Evolutionary conservation across 2,329 filamentous ascomycete genomes (phyloP), one percentile per base, ranked within the genome.

Genomic region (Penicillium sp.): DNA sequence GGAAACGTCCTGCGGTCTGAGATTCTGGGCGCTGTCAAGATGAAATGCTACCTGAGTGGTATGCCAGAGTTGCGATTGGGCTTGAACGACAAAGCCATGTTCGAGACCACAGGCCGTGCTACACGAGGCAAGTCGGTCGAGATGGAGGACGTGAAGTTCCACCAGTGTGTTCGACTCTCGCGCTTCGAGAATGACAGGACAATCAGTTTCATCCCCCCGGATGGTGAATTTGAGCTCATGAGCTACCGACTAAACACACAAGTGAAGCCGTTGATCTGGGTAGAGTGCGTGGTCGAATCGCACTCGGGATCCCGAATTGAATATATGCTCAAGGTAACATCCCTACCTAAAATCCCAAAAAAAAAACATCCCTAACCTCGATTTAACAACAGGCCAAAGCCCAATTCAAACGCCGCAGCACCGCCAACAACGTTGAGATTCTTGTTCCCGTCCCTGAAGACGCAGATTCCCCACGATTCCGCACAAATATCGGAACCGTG

Each of bases 111-210:
- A 0, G 94, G 94, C 28, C 84, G 94, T 59, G 91, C 93, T 16
- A 97, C 93, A 38, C 82, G 94, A 68, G 94, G 94, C 58, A 99
- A 99, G 77, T 90, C 94, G 10, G 94, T 99, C 61, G 94, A 99
- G 78, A 99, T 99, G 94, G 94, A 99, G 71, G 94, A 99, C 67
- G 94, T 99, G 76, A 99, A 99, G 70, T 99, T 99, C 76, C 94
- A 99, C 77, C 94, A 99, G 75, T 99, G 94, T 71, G 94, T 99
- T 61, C 87, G 94, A 60, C 82, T 99, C 62, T 95, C 91, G 45
- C 86, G 94, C 63, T 99, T 99, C 77, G 94, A 99, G 76, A 99
- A 97, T 76, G 94, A 99, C 79, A 84, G 94, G 58, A 99, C 94
- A 36, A 99, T 99, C 77, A 96, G 91, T 72, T 99, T 99, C 75